Conservation (phyloP, 148 eudicot species). For the Pharnaceum exiguum region DNA sequence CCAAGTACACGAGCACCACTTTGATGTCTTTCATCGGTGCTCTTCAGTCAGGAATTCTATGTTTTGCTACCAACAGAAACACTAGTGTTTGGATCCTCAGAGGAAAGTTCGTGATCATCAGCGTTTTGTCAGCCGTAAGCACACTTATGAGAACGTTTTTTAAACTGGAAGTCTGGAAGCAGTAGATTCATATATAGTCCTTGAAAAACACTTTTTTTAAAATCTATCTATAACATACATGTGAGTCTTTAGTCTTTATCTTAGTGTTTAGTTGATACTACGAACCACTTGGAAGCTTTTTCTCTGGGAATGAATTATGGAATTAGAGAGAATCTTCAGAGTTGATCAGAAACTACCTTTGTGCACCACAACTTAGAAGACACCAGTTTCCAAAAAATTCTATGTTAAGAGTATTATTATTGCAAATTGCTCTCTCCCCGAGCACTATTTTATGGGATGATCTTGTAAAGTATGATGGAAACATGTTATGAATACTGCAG, state of each 20-base stretch:
- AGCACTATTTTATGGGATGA: background rate
- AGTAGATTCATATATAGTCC: no score
- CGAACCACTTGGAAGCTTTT: no score
- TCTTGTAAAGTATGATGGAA: conserved; percentile 3
- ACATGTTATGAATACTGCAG: conserved; percentile 21
- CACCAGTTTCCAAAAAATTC: conserved; percentile 20
- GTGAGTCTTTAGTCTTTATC: no score
- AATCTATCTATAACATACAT: no score
- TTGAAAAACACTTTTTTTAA: no score
- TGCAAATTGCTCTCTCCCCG: background rate
- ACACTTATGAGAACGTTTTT: background rate
- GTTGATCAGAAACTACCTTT: conserved; percentile 10
- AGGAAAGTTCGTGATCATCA: conserved; percentile 48
- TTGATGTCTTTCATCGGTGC: conserved; percentile 58
- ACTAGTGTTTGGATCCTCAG: conserved; percentile 47
- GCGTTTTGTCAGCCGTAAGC: conserved; percentile 60
- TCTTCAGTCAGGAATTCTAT: conserved; percentile 43
- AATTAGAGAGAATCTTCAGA: conserved; percentile 8
- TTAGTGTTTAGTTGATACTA: no score
- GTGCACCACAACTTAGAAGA: conserved; percentile 1
- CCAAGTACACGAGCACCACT: conserved; percentile 56
- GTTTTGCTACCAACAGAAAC: conserved; percentile 36
- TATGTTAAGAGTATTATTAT: background rate
- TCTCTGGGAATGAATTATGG: conserved; percentile 1
- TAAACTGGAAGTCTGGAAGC: background rate